These are phyloP conservation scores for Fusarium ambrosium DNA, from an alignment of 2,329 filamentous ascomycete genomes.

Conservation along the genomic window DNA sequence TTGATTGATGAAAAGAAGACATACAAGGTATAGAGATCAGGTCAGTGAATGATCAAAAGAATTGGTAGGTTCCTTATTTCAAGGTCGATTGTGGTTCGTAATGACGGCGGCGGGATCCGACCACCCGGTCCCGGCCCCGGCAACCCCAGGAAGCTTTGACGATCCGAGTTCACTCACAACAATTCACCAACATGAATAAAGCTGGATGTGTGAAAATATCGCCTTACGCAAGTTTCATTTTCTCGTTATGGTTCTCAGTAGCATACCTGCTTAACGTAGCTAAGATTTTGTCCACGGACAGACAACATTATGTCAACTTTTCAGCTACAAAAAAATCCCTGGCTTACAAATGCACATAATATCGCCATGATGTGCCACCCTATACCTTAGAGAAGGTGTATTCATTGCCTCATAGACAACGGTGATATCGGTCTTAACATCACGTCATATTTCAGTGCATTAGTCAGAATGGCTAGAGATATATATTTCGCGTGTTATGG, in stretches of 20 bases:
- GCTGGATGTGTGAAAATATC: no score
- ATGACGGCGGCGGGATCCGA: no score
- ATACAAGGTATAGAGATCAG: neutral
- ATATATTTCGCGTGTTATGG: neutral
- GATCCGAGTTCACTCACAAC: neutral
- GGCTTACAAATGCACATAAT: neutral
- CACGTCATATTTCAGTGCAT: slow-evolving; percentile 25
- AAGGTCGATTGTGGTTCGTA: neutral
- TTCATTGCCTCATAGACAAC: neutral
- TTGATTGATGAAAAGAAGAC: accelerated
- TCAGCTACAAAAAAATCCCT: neutral
- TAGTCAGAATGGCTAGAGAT: slow-evolving; percentile 12
- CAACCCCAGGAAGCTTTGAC: neutral
- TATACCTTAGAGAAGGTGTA: neutral
- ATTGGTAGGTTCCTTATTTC: neutral
- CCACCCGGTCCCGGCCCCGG: neutral
- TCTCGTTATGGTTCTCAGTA: neutral
- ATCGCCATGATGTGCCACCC: neutral
- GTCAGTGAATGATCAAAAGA: neutral
- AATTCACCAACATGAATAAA: neutral
- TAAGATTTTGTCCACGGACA: neutral
- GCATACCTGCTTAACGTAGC: neutral
- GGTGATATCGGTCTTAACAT: slow-evolving; percentile 4
- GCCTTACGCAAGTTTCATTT: neutral
- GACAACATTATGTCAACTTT: neutral